Percentiles rank a stretch among this genome's conserved stretches.
These are phyloP conservation scores for Penicillium digitatum DNA, from an alignment of 2,329 filamentous ascomycete species.

Conservation along the genomic window DNA sequence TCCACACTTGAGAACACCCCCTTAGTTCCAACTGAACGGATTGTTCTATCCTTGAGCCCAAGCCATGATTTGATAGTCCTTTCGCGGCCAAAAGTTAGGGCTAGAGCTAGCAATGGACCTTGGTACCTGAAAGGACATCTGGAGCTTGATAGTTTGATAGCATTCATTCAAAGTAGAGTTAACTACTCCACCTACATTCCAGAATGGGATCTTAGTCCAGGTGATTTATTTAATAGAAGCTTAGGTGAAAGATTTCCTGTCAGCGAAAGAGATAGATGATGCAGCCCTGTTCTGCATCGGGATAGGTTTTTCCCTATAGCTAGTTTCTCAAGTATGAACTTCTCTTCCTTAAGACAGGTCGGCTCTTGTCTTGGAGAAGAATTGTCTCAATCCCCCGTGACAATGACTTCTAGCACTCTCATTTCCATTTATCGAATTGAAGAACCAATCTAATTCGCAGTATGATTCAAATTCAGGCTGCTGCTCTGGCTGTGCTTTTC, in stretches of 20 bases:
- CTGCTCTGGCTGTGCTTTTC: slow-evolving; percentile 8
- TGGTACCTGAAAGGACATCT: background rate
- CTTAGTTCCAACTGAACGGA: background rate
- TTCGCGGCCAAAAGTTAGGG: background rate
- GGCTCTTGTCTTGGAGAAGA: background rate
- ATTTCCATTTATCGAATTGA: background rate
- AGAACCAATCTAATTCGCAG: background rate
- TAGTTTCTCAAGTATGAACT: background rate
- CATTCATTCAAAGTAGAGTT: background rate
- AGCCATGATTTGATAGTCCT: background rate
- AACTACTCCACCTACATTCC: background rate
- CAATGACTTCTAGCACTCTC: background rate
- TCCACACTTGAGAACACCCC: background rate
- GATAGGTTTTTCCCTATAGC: background rate
- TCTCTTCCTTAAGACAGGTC: background rate
- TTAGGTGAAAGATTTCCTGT: slow-evolving; percentile 1
- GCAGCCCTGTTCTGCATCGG: background rate
- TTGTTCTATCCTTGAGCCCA: background rate
- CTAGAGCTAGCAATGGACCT: background rate
- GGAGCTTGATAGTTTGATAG: background rate
- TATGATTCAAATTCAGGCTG: slow-evolving; percentile 11
- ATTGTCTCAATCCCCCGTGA: background rate
- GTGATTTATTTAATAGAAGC: background rate
- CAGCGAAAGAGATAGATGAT: background rate
- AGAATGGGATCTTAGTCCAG: no score